Conservation (phyloP, 129 eudicot genomes). For the Deinandra increscens region DNA sequence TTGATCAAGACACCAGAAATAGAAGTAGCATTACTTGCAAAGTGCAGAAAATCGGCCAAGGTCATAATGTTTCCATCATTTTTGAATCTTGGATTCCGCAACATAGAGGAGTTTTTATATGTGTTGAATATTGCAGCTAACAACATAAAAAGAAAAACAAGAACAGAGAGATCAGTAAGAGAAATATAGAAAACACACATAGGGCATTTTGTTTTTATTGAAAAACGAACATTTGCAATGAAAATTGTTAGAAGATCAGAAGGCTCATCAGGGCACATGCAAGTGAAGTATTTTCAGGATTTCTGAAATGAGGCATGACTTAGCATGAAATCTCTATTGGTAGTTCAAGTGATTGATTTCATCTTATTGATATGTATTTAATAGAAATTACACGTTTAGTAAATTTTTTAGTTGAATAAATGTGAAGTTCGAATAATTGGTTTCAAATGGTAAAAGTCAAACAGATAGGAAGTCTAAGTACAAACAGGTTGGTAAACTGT, state of each 20-base stretch:
- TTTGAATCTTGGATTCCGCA: conserved; percentile 59
- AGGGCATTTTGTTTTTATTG: neutral
- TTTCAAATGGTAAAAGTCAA: neutral
- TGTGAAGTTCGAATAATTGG: neutral
- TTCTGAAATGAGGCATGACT: neutral
- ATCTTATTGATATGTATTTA: conserved; percentile 4
- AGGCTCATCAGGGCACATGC: neutral
- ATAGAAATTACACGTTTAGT: neutral
- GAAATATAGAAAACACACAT: conserved; percentile 1
- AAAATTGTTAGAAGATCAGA: conserved; percentile 1
- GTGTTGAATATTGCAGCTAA: conserved; percentile 65
- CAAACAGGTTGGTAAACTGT: neutral
- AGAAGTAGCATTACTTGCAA: conserved; percentile 69
- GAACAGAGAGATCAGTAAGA: conserved; percentile 1
- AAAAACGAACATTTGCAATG: neutral
- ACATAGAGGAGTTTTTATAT: conserved; percentile 31
- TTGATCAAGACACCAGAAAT: conserved; percentile 71
- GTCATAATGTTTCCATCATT: conserved; percentile 60
- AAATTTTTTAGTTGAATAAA: neutral
- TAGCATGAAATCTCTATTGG: neutral
- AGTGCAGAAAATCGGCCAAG: conserved; percentile 57
- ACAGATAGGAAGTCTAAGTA: neutral
- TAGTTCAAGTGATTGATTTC: conserved; percentile 6
- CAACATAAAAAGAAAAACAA: conserved; percentile 18
- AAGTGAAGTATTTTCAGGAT: neutral